Evolutionary conservation across 176 grass and related monocot species (phyloP).

Genomic region (Triticum turgidum): DNA sequence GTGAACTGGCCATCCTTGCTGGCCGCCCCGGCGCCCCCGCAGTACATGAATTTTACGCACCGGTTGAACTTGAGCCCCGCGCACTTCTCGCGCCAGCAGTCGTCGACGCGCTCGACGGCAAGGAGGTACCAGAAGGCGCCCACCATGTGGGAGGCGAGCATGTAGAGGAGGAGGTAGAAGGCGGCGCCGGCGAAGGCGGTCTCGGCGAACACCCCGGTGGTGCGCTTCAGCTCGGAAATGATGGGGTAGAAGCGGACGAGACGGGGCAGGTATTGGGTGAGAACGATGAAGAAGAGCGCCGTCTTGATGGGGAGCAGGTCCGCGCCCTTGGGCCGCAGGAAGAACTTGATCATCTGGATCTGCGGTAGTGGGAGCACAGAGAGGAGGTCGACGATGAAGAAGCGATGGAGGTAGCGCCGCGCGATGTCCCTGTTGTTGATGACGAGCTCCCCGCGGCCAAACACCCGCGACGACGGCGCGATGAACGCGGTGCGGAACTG

Average conservation of each 20-base stretch:
- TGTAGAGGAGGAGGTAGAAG: constrained; percentile 83
- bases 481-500: constrained; percentile 88
- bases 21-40: constrained; percentile 24
- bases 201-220: constrained; percentile 65
- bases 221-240: constrained; percentile 71
- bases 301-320: constrained; percentile 60
- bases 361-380: constrained; percentile 74
- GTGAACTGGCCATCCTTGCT: background rate
- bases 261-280: constrained; percentile 68
- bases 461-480: constrained; percentile 84
- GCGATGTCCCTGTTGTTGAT: constrained; percentile 61
- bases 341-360: constrained; percentile 55
- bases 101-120: constrained; percentile 62
- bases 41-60: constrained; percentile 74
- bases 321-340: constrained; percentile 36
- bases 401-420: constrained; percentile 49
- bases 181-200: constrained; percentile 71
- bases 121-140: constrained; percentile 91
- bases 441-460: constrained; percentile 89
- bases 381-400: constrained; percentile 73
- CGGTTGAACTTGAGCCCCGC: constrained; percentile 25
- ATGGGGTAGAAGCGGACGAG: constrained; percentile 62
- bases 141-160: constrained; percentile 85
- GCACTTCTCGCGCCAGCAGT: constrained; percentile 72
- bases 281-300: constrained; percentile 54